Conservation (phyloP, 805 yeast genomes). For the Lipomyces japonicus region DNA sequence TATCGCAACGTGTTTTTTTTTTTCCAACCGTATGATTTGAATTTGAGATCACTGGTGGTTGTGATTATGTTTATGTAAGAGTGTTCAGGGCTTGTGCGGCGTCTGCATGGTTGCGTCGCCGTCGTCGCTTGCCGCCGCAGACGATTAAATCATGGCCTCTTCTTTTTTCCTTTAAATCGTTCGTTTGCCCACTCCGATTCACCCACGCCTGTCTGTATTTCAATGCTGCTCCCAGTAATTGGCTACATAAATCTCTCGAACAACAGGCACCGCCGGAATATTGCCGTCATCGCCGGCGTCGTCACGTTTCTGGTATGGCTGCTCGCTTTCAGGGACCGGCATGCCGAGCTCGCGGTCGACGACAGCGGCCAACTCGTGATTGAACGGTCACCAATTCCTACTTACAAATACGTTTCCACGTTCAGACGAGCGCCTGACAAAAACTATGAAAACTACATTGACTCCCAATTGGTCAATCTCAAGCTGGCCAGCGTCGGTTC, state of each 20-base stretch:
- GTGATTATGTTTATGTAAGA: too few species aligned
- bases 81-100: too few species aligned
- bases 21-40: too few species aligned
- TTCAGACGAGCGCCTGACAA: constrained; percentile 12
- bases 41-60: too few species aligned
- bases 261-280: constrained; percentile 1
- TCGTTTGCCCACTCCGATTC: too few species aligned
- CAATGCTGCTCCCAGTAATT: neutral
- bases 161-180: too few species aligned
- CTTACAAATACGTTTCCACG: constrained; percentile 5
- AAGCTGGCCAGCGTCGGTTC: constrained; percentile 4
- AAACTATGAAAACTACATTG: constrained; percentile 20
- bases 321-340: constrained; percentile 4
- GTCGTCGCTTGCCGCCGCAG: too few species aligned
- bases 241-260: neutral
- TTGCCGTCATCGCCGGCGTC: constrained; percentile 2
- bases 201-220: too few species aligned
- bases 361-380: neutral
- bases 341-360: neutral
- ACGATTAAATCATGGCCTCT: too few species aligned
- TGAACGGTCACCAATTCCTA: constrained; percentile 17
- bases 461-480: constrained; percentile 15
- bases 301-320: constrained; percentile 7
- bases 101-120: too few species aligned
- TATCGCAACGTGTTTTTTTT: too few species aligned